Conservation (phyloP, 306 rosid genomes). For the Boehmeria nivea region DNA sequence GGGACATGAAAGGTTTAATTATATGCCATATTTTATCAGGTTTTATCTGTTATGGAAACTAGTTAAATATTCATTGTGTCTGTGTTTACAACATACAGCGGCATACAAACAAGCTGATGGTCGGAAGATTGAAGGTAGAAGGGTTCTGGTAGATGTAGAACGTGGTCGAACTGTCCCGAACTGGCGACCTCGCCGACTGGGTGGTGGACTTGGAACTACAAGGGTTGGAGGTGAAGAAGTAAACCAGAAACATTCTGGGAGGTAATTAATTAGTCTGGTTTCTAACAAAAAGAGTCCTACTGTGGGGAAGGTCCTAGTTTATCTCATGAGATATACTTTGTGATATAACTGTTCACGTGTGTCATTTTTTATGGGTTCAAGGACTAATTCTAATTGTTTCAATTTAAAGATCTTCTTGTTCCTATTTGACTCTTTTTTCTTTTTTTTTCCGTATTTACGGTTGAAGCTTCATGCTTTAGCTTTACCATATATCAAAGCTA, state of each 20-base stretch:
- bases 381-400: too few species aligned
- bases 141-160: slow-evolving; percentile 97
- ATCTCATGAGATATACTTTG: too few species aligned
- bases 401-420: too few species aligned
- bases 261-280: slow-evolving; percentile 39
- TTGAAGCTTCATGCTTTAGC: too few species aligned
- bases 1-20: slow-evolving; percentile 94
- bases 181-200: slow-evolving; percentile 98
- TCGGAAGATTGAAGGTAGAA: slow-evolving; percentile 88
- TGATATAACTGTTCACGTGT: neutral
- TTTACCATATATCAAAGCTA: too few species aligned
- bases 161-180: slow-evolving; percentile 99
- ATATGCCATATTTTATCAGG: slow-evolving; percentile 2
- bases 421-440: too few species aligned
- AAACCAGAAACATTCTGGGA: slow-evolving; percentile 77
- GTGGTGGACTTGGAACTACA: slow-evolving; percentile 98
- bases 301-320: too few species aligned
- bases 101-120: slow-evolving; percentile 99
- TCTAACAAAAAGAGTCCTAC: too few species aligned
- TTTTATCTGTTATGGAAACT: slow-evolving; percentile 4
- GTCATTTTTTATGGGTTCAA: too few species aligned
- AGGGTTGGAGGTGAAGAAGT: slow-evolving; percentile 95
- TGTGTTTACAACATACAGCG: slow-evolving; percentile 45
- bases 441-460: too few species aligned
- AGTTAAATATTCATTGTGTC: neutral